These are phyloP conservation scores for Paratinospora sagittata DNA, from an alignment of 164 flowering plant species.

Conservation along the genomic window DNA sequence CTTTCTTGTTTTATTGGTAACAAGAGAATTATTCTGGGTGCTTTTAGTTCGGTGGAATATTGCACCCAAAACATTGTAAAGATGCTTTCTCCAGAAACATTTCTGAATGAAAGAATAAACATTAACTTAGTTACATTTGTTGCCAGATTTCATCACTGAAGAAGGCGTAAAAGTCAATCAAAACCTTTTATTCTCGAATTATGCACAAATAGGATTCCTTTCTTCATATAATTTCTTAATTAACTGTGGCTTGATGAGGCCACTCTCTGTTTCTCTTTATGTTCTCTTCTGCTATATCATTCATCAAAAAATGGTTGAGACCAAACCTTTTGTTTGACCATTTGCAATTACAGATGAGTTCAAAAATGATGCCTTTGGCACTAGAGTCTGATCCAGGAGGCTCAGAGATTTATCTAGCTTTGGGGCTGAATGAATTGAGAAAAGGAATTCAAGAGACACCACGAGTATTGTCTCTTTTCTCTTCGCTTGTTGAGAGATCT, in stretches of 20 bases:
- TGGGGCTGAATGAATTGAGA: constrained; percentile 46
- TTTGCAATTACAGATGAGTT: not conserved
- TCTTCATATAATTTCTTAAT: not conserved
- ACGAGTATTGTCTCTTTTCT: constrained; percentile 42
- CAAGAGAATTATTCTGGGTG: no score
- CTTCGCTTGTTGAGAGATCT: constrained; percentile 53
- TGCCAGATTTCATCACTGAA: not conserved
- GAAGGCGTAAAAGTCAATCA: not conserved
- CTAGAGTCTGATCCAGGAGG: constrained; percentile 27
- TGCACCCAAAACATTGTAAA: no score
- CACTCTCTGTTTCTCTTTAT: not conserved
- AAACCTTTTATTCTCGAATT: not conserved
- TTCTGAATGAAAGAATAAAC: not conserved
- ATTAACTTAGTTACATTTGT: not conserved
- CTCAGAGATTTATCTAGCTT: constrained; percentile 31
- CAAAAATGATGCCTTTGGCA: constrained; percentile 38
- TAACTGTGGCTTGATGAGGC: not conserved
- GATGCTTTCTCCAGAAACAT: not conserved
- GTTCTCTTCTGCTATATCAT: not conserved
- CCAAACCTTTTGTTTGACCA: not conserved
- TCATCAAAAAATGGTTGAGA: not conserved
- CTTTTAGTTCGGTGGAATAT: no score
- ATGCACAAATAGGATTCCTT: not conserved
- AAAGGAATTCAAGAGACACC: constrained; percentile 45
- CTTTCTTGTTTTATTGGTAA: no score